Evolutionary conservation across 495 filamentous ascomycete genomes (phyloP).

Genomic region (Lindgomyces ingoldianus): DNA sequence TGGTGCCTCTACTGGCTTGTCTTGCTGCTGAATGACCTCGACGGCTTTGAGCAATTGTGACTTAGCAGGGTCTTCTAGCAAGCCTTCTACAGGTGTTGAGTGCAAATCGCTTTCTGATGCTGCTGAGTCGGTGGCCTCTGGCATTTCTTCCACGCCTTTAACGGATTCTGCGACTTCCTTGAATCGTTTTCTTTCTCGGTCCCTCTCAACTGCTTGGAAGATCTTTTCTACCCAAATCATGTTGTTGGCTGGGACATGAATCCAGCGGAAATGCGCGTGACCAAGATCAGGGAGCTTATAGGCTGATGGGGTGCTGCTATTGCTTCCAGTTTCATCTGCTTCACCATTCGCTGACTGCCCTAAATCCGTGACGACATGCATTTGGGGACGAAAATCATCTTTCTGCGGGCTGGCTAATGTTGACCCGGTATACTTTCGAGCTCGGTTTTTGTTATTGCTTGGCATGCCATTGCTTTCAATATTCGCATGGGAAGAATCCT

Average conservation of each 20-base stretch:
- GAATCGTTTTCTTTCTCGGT: neutral
- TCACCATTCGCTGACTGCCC: neutral
- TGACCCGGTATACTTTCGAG: neutral
- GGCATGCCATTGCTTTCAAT: neutral
- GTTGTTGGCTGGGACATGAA: slow-evolving; percentile 65
- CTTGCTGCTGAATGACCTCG: neutral
- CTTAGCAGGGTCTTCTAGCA: neutral
- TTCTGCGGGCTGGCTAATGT: neutral
- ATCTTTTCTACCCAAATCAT: slow-evolving; percentile 56
- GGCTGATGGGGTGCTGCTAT: slow-evolving; percentile 7
- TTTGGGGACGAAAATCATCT: neutral
- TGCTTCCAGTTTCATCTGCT: neutral
- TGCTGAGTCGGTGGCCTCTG: neutral
- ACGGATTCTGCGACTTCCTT: neutral
- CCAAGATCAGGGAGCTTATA: slow-evolving; percentile 2
- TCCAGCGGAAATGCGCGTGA: slow-evolving; percentile 57
- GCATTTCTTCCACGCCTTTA: neutral
- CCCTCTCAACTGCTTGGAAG: slow-evolving; percentile 9
- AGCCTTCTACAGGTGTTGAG: neutral
- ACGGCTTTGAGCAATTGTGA: slow-evolving; percentile 5
- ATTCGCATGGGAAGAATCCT: neutral
- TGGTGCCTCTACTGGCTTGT: neutral
- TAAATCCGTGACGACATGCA: neutral
- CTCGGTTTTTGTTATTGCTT: neutral
- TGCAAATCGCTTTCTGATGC: neutral